Conservation (phyloP, 108 stramenopile genomes). For the Thalassiosira profunda region DNA sequence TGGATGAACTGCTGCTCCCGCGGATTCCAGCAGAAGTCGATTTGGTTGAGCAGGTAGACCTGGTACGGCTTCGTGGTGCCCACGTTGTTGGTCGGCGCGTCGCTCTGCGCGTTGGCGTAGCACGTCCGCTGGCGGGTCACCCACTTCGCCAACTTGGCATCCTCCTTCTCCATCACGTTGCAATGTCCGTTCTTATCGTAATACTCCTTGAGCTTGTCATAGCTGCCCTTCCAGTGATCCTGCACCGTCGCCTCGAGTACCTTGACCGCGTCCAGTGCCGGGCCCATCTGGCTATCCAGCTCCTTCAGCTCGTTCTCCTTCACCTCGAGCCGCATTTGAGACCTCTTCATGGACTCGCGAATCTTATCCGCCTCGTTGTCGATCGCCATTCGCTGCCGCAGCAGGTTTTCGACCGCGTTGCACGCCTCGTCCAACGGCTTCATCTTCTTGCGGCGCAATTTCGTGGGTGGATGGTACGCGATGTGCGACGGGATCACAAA, state of each 20-base stretch:
- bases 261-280: slow-evolving; percentile 4
- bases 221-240: slow-evolving; percentile 6
- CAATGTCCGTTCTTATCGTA: slow-evolving; percentile 5
- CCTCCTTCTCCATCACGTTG: slow-evolving; percentile 13
- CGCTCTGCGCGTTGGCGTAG: slow-evolving; percentile 5
- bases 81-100: neutral
- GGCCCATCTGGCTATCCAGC: neutral
- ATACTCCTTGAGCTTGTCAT: slow-evolving; percentile 1
- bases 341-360: neutral
- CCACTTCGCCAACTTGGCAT: slow-evolving; percentile 6
- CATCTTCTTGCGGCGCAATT: neutral
- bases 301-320: neutral
- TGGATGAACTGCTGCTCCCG: slow-evolving; percentile 8
- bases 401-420: neutral
- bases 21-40: slow-evolving; percentile 10
- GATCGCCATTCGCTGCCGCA: slow-evolving; percentile 1
- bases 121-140: slow-evolving; percentile 1
- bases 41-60: neutral
- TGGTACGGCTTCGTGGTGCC: slow-evolving; percentile 4
- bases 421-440: slow-evolving; percentile 3
- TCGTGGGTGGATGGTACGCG: slow-evolving; percentile 2
- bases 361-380: slow-evolving; percentile 12
- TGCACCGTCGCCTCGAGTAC: neutral
- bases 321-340: neutral
- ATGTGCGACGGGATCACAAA: slow-evolving; percentile 1